Evolutionary conservation across 2,329 filamentous ascomycete genomes (phyloP), one percentile per base, ranked within the genome.

Genomic region (Fusarium coffeatum): DNA sequence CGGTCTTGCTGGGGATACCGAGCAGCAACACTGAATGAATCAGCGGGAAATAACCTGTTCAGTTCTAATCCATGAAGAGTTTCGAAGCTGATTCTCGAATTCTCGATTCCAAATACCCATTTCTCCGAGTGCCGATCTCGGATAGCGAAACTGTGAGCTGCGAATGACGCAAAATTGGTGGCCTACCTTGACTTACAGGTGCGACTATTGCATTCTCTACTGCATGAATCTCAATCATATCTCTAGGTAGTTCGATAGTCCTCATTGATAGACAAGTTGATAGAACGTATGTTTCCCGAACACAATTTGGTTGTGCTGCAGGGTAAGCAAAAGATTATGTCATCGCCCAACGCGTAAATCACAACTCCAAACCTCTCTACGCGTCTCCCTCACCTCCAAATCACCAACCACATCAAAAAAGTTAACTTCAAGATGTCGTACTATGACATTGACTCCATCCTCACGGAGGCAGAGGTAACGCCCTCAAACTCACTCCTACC

Each of bases 361-460:
- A 47, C 42, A 28, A 25, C n/a, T 46, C 28, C 15, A 43, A 65
- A 43, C 59, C 59, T 46, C 55, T 71, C 67, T 58, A 70, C 72
- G 72, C 72, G 69, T 72, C 65, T 59, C 43, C 16, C 59, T 32
- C 20, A 6, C 13, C 6, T 8, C 32, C 49, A n/a, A 59, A 70
- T 15, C 37, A 59, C 48, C 30, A 62, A 59, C 47, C 32, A 60
- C 63, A 65, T 57, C 53, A 60, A 55, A 55, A 42, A 47, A 34
- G 6, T 16, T 12, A 5, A 49, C 18, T 20, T 64, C 22, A 74
- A 11, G 42, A 83, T 91, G 88, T 92, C 91, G 40, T 97, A 97
- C 84, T 97, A 96, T 84, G 90, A 94, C 78, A 88, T 95, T 61
- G 91, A 94, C 74, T 87, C 92, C 66, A 96, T 97, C 82, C 86